Base-by-base conservation (phyloP, 139 green algal species). In the Dunaliella primolecta region DNA sequence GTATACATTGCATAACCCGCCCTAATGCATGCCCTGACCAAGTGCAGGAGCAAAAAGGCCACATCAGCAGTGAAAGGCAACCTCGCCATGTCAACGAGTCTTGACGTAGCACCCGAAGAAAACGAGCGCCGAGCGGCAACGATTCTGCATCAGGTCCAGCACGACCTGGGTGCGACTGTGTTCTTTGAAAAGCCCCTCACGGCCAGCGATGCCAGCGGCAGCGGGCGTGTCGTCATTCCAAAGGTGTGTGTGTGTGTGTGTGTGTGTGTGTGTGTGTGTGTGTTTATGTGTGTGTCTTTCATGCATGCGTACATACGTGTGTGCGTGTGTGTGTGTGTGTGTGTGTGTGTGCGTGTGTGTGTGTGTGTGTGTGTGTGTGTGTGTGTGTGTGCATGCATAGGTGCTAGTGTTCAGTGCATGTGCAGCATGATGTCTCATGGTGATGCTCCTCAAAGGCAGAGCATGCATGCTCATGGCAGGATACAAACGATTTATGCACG, bases 181-280 rank as follows among this genome's bases (percentile, higher is more conserved):
- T 93, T 95, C 86, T 95, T 93, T 74, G 90, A 95, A 71, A 95
- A 95, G 88, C 75, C 86, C 2, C 84, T 95, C 21, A 95, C 92
- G 0, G 88, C 86, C 2, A 91, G 84, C 71, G 92, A 95, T 87
- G 87, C 90, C 25, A 89, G 81, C 57, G 92, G 89, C 24, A 88
- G 89, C 0, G 92, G 92, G 24, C 71, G 92, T 33, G 91, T 95
- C 27, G 92, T 95, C 31, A 90, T 95, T 84, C 92, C 92, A 20
- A 95, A 95, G 89, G 92, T 94, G 82, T 29, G 86, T 29, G 20
- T 25, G 23, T 36, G 72, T 78, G 29, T 78, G 29, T 78, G 46
- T 64, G 46, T 64, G 46, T 64, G 46, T 64, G 46, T 64, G 46
- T 64, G 46, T 64, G 46, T 64, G 46, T 64, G 46, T 64, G 46